phyloP scores from a whole-genome alignment of 1,284 basidiomycete genomes.

The Pseudozyma sp. region DNA sequence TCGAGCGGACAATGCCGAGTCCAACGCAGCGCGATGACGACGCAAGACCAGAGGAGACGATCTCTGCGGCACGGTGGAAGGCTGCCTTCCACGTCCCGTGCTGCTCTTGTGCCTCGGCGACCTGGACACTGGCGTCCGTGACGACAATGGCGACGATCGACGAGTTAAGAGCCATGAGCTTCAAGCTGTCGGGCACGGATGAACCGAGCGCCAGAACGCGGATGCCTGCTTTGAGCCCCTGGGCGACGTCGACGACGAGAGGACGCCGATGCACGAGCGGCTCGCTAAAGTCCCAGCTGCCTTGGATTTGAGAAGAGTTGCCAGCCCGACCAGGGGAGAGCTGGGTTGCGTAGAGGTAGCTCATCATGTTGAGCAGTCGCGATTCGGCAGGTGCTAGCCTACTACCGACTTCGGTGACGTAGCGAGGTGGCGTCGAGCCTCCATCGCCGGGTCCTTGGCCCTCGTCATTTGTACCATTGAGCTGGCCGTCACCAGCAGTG shows the following conservation, averaged over 20 bases:
- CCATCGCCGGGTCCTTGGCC: slow-evolving; percentile 24
- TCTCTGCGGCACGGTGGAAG: slow-evolving; percentile 20
- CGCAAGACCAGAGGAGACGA: not conserved
- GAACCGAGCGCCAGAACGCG: slow-evolving; percentile 52
- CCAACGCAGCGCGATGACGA: slow-evolving; percentile 39
- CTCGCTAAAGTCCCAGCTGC: slow-evolving; percentile 77
- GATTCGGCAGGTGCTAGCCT: slow-evolving; percentile 53
- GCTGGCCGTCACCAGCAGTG: not conserved
- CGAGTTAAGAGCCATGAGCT: slow-evolving; percentile 79
- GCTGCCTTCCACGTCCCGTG: slow-evolving; percentile 35
- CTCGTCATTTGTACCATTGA: slow-evolving; percentile 2
- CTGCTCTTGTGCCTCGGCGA: not conserved
- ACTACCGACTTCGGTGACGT: slow-evolving; percentile 26
- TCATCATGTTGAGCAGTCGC: slow-evolving; percentile 44
- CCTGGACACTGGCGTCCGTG: slow-evolving; percentile 4
- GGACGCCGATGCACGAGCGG: slow-evolving; percentile 74
- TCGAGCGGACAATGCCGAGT: slow-evolving; percentile 60
- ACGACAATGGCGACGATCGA: slow-evolving; percentile 75
- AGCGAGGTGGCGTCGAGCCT: slow-evolving; percentile 30
- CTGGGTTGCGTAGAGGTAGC: slow-evolving; percentile 57
- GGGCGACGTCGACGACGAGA: slow-evolving; percentile 70
- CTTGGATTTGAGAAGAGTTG: not conserved
- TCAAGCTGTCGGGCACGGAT: slow-evolving; percentile 38
- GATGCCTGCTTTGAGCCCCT: slow-evolving; percentile 77
- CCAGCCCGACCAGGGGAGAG: slow-evolving; percentile 8